A percentile compares a stretch with the other conserved stretches of the same genome.
Conservation (phyloP, 495 filamentous ascomycete genomes). For the Penicillium canescens region DNA sequence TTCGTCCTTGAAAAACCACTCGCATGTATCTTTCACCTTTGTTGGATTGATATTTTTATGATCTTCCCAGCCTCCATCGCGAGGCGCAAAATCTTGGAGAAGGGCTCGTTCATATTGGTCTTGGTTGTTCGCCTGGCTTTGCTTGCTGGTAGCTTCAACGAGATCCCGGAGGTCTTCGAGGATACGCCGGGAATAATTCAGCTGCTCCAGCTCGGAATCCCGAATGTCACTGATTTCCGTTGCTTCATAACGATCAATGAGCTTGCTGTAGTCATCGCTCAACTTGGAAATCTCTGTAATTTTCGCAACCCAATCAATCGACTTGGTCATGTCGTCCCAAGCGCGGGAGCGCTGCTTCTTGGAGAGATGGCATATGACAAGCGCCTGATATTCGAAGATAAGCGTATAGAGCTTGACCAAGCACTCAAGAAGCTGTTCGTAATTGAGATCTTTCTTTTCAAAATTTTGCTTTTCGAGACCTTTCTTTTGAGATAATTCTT, state of each 20-base stretch:
- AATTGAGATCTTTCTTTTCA: neutral
- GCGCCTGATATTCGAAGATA: conserved; percentile 37
- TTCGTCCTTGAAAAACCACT: conserved; percentile 36
- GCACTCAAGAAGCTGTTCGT: neutral
- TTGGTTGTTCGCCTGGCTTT: neutral
- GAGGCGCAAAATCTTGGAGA: conserved; percentile 1
- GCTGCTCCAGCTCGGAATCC: neutral
- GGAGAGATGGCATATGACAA: conserved; percentile 31
- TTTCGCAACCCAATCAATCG: conserved; percentile 17
- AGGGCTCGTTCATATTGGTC: conserved; percentile 7
- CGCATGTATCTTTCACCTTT: conserved; percentile 28
- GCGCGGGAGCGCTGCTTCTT: conserved; percentile 23
- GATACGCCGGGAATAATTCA: neutral
- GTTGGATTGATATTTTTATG: conserved; percentile 21
- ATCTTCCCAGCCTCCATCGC: conserved; percentile 24
- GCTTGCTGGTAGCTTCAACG: neutral
- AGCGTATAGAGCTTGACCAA: conserved; percentile 21
- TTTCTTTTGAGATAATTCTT: neutral
- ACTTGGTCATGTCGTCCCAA: conserved; percentile 20
- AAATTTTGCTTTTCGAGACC: neutral
- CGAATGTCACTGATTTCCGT: neutral
- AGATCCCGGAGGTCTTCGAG: neutral
- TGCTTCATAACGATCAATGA: neutral
- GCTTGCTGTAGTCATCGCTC: neutral
- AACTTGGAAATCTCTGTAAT: conserved; percentile 9